These are phyloP conservation scores for Fusarium sp. DNA, from an alignment of 2,329 filamentous ascomycete genomes.

Conservation along the genomic window DNA sequence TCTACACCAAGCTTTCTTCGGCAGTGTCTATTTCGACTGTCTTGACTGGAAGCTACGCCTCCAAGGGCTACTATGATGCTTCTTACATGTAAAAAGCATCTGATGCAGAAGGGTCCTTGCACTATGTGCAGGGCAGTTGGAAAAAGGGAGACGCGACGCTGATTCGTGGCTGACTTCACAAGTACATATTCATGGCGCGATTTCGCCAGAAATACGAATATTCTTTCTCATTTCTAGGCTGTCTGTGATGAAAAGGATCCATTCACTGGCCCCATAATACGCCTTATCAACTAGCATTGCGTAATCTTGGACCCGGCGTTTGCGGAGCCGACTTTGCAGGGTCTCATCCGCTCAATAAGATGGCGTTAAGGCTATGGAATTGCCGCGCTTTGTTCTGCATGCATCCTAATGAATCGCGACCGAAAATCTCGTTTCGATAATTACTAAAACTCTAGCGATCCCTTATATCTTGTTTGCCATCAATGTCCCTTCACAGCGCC, in stretches of 20 bases:
- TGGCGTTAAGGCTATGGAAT: neutral
- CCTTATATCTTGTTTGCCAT: too few relatives aligned
- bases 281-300: neutral
- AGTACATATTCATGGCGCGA: neutral
- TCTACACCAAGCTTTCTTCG: conserved; percentile 49
- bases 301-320: neutral
- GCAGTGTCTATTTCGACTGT: conserved; percentile 51
- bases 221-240: neutral
- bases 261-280: neutral
- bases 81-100: conserved; percentile 29
- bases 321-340: neutral
- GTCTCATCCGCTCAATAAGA: neutral
- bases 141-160: neutral
- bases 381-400: neutral
- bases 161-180: neutral
- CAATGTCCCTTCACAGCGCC: neutral
- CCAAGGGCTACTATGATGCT: conserved; percentile 35
- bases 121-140: neutral
- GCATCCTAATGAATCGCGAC: neutral
- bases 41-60: conserved; percentile 35
- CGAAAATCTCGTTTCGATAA: neutral
- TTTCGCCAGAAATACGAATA: neutral
- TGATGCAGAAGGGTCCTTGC: neutral
- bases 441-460: neutral
- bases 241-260: neutral